phyloP scores from a whole-genome alignment of 371 early-diverging fungal species.

The Apophysomyces sp. region DNA sequence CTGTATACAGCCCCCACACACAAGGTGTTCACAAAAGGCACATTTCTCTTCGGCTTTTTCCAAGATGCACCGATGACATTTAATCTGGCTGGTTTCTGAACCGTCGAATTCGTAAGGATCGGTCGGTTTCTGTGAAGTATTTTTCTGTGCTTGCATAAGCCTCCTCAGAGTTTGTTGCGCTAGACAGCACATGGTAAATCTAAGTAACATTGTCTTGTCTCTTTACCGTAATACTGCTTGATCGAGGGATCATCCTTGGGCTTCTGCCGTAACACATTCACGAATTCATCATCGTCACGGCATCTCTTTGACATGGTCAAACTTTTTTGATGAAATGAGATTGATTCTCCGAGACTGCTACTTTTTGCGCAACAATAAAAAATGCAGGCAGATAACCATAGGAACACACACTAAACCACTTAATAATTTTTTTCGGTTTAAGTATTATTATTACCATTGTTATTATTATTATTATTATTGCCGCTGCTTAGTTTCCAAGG shows the following conservation, averaged over 20 bases:
- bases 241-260: conserved; percentile 2
- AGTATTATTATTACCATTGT: too few species aligned
- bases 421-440: too few species aligned
- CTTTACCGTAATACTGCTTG: conserved; percentile 7
- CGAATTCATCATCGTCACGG: conserved; percentile 2
- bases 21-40: conserved; percentile 5
- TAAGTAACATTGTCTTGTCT: too few species aligned
- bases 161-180: conserved; percentile 6
- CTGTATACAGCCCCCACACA: conserved; percentile 7
- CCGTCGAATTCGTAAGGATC: background rate
- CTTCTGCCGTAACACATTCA: conserved; percentile 14
- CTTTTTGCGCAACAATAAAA: background rate
- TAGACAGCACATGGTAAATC: background rate
- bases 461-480: too few species aligned
- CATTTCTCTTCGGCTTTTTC: background rate
- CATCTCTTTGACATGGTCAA: conserved; percentile 1
- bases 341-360: background rate
- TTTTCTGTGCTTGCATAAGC: conserved; percentile 11
- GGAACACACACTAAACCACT: too few species aligned
- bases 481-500: too few species aligned
- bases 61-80: conserved; percentile 7
- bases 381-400: background rate
- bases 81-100: background rate
- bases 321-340: background rate
- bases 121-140: background rate